Conservation (phyloP, 1,284 basidiomycete species). For the Rhizoctonia solani region DNA sequence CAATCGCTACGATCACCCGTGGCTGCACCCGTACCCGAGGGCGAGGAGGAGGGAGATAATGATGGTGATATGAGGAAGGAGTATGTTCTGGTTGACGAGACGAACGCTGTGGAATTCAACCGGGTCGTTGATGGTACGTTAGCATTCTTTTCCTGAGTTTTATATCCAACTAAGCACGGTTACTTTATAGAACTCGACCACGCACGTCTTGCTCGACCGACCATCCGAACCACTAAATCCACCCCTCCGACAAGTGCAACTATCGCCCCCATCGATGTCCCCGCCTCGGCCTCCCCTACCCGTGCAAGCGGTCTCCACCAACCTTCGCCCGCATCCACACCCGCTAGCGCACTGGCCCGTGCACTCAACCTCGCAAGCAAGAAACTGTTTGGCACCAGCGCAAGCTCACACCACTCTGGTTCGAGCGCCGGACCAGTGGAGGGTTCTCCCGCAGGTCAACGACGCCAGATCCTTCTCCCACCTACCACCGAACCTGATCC, state of each 20-base stretch:
- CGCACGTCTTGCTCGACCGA: conserved; percentile 34
- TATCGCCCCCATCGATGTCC: conserved; percentile 39
- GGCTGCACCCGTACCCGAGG: background rate
- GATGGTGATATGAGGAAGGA: conserved; percentile 51
- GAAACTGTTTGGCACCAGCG: conserved; percentile 72
- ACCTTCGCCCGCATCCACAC: conserved; percentile 39
- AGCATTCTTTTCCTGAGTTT: background rate
- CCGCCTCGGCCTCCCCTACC: conserved; percentile 6
- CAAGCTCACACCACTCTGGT: conserved; percentile 24
- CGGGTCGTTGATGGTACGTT: conserved; percentile 71
- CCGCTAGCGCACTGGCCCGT: conserved; percentile 77
- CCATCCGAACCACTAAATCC: conserved; percentile 36
- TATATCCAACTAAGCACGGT: background rate
- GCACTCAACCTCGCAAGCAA: conserved; percentile 89
- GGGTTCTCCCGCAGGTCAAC: conserved; percentile 38
- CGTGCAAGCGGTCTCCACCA: conserved; percentile 12
- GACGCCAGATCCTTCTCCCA: conserved; percentile 37
- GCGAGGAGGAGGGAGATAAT: conserved; percentile 25
- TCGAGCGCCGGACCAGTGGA: conserved; percentile 36
- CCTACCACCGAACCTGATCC: conserved; percentile 58
- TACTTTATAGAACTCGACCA: conserved; percentile 59
- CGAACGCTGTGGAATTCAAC: conserved; percentile 73
- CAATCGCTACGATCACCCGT: conserved; percentile 14
- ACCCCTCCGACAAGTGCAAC: conserved; percentile 29
- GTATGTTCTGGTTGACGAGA: conserved; percentile 78